Evolutionary conservation across 2,329 filamentous ascomycete genomes (phyloP).

Genomic region (Trichoderma koningii): DNA sequence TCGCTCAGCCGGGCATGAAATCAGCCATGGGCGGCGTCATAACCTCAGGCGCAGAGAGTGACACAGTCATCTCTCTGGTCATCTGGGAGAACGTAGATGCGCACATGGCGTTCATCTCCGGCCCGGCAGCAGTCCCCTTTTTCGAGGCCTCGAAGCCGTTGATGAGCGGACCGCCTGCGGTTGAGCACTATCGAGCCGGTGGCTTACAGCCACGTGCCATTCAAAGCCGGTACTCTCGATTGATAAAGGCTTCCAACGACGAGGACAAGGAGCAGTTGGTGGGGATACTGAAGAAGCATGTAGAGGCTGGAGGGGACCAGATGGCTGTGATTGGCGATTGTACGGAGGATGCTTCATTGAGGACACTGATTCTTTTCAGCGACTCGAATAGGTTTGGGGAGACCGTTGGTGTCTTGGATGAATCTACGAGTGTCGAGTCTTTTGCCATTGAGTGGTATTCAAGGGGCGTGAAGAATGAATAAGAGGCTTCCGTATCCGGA

Average conservation of each 20-base stretch:
- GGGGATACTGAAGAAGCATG: neutral
- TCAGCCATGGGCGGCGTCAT: neutral
- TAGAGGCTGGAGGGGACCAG: neutral
- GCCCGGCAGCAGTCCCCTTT: neutral
- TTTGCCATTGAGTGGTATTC: neutral
- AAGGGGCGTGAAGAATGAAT: neutral
- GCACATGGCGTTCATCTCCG: neutral
- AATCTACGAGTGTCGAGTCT: neutral
- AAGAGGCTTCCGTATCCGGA: neutral
- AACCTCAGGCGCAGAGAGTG: neutral
- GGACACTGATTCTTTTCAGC: neutral
- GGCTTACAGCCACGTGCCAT: neutral
- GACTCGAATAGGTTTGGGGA: neutral
- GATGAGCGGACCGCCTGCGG: neutral
- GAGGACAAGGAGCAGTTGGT: neutral
- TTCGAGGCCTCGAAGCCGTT: neutral
- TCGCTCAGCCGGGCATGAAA: neutral
- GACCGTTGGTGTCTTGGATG: neutral
- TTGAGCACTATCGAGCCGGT: conserved; percentile 2
- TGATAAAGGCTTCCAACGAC: neutral
- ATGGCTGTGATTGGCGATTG: neutral
- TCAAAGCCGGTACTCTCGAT: neutral
- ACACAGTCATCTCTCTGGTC: neutral
- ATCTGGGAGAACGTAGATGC: conserved; percentile 1
- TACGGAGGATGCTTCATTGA: conserved; percentile 5